Conservation (phyloP, 768 basidiomycete genomes). For the Tulasnella sp. region DNA sequence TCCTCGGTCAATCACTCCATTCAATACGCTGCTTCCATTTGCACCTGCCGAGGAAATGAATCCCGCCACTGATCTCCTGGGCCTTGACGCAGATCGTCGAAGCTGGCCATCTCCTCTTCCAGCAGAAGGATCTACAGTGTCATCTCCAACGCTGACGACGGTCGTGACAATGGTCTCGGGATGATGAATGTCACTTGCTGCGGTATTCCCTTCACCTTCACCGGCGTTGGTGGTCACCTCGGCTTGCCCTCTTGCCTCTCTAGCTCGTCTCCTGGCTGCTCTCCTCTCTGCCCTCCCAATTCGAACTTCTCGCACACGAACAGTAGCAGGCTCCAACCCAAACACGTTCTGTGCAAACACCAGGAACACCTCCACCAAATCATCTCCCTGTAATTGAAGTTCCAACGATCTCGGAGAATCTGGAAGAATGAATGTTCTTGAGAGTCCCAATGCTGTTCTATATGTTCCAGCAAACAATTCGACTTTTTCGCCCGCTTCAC, state of each 20-base stretch:
- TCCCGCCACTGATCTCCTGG: neutral
- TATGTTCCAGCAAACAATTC: constrained; percentile 88
- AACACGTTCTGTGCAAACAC: constrained; percentile 88
- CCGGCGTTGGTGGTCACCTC: neutral
- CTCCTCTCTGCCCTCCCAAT: constrained; percentile 80
- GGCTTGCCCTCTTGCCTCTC: constrained; percentile 39
- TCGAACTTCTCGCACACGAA: constrained; percentile 84
- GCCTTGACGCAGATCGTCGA: neutral
- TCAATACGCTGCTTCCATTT: too few species aligned
- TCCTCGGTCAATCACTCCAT: too few species aligned
- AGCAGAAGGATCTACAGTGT: neutral
- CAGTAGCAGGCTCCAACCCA: constrained; percentile 83
- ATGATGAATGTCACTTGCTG: constrained; percentile 1
- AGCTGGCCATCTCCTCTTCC: neutral
- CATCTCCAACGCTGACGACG: constrained; percentile 31
- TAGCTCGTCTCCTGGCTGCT: constrained; percentile 66
- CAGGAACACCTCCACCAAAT: constrained; percentile 82
- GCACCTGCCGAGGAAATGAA: too few species aligned
- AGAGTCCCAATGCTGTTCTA: constrained; percentile 74
- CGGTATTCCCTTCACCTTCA: neutral
- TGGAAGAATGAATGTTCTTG: constrained; percentile 85
- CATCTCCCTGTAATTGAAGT: constrained; percentile 81
- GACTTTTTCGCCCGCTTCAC: constrained; percentile 85
- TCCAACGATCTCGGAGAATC: constrained; percentile 82
- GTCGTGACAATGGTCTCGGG: constrained; percentile 6